Evolutionary conservation across 192 early-diverging fungal genomes (phyloP), one percentile per base, ranked within the genome.

Genomic region (Oehlia diaphana): DNA sequence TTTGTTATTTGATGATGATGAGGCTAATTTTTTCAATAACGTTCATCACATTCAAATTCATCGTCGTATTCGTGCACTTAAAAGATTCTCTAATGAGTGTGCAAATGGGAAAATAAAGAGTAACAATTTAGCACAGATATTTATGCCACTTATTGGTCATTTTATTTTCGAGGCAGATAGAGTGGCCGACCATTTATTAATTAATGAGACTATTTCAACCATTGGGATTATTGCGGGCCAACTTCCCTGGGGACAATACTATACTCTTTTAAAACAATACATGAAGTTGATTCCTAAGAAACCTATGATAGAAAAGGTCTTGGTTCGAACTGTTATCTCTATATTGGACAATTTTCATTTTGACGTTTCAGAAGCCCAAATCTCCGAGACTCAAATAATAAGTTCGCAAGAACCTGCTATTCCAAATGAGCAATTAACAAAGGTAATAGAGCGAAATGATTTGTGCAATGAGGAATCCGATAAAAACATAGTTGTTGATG

Each of bases 11-110:
- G 92, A 88, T 33, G 93, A 96, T 81, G 94, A 96, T n/a, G 95
- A 99, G 80, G 91, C 94, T 7, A 97, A 92, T 75, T 96, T 99
- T 86, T 99, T 99, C 82, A 92, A 89, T 84, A 99, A 99, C 81
- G 90, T 99, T 73, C 89, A 95, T 77, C 98, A 99, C 79, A 91
- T 99, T 76, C 98, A 99, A 87, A 85, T 94, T 21, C 98, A 99
- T 83, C 92, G 98, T 77, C 95, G 98, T 72, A 80, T 93, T 9
- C 90, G 95, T 70, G 94, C 97, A 1, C 77, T 98, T 74, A 86
- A 88, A 63, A 90, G 96, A 23, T 87, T 99, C 77, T 85, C 89
- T 35, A 88, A 88, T 72, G 86, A 83, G 62, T 84, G 82, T 8
- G 82, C 80, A 2, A 81, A 76, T 39, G 89, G 88, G 7, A 76